A percentile compares a stretch with the other conserved stretches of the same genome.
Conservation (phyloP, 1,284 basidiomycete genomes). For the Hortiboletus rubellus region DNA sequence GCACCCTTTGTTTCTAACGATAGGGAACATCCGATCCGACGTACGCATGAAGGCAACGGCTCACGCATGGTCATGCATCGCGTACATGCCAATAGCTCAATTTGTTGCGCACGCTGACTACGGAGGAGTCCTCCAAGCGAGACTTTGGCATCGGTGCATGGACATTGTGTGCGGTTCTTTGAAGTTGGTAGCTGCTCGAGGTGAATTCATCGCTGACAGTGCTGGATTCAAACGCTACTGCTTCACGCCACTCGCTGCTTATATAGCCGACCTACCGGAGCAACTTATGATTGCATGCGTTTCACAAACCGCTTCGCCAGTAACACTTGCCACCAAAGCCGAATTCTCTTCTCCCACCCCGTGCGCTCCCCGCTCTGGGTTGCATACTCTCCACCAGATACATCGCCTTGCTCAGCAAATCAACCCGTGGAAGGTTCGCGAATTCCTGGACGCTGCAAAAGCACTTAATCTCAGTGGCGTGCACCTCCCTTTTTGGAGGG, state of each 20-base stretch:
- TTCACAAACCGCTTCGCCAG: background rate
- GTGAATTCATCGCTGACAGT: slow-evolving; percentile 7
- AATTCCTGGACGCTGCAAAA: no score
- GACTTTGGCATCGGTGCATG: slow-evolving; percentile 5
- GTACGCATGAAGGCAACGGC: slow-evolving; percentile 3
- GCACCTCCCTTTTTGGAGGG: background rate
- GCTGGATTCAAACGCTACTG: background rate
- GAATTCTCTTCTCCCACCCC: background rate
- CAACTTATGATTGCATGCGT: slow-evolving; percentile 6
- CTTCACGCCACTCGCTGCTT: slow-evolving; percentile 3
- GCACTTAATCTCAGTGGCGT: background rate
- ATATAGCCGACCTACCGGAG: slow-evolving; percentile 5
- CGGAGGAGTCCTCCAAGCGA: background rate
- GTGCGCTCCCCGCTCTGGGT: background rate
- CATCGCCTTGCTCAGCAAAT: no score
- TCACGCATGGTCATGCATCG: slow-evolving; percentile 7
- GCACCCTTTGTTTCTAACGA: background rate
- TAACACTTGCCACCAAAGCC: background rate
- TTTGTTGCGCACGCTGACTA: slow-evolving; percentile 3
- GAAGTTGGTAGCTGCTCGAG: background rate
- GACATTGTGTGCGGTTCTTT: slow-evolving; percentile 8
- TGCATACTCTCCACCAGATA: background rate
- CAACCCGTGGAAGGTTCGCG: no score
- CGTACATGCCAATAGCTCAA: slow-evolving; percentile 3
- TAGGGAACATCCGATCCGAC: background rate